Evolutionary conservation across 139 green algal species (phyloP).

Genomic region (Ettlia oleoabundans): DNA sequence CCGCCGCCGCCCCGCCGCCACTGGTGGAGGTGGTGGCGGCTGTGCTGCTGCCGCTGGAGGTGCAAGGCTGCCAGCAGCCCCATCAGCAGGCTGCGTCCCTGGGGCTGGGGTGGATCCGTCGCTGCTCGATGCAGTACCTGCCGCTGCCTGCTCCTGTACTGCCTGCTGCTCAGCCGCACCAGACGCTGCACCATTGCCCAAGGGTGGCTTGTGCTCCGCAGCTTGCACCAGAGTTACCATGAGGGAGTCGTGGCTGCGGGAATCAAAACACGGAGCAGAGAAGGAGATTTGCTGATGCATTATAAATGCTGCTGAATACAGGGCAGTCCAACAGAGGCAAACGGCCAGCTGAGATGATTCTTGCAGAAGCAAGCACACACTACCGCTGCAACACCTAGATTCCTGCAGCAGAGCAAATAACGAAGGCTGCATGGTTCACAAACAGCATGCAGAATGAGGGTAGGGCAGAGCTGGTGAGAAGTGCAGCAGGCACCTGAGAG

Average conservation of each 20-base stretch:
- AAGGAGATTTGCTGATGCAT: too few species aligned
- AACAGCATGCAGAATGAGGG: slow-evolving; percentile 21
- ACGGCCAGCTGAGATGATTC: too few species aligned
- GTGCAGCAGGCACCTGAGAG: slow-evolving; percentile 45
- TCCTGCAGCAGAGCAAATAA: too few species aligned
- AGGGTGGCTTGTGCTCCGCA: slow-evolving; percentile 15
- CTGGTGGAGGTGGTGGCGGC: background rate
- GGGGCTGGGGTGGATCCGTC: too few species aligned
- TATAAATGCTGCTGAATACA: too few species aligned
- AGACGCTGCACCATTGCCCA: too few species aligned
- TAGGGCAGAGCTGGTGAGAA: background rate
- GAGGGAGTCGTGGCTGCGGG: slow-evolving; percentile 72
- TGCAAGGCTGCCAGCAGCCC: background rate
- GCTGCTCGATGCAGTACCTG: background rate
- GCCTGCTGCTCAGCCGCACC: background rate
- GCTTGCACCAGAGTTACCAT: slow-evolving; percentile 64
- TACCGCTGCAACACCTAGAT: too few species aligned
- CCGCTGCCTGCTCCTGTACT: background rate
- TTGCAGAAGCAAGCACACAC: too few species aligned
- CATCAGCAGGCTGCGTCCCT: too few species aligned
- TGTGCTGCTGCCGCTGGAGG: slow-evolving; percentile 8
- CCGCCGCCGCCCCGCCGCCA: background rate
- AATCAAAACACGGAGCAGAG: too few species aligned
- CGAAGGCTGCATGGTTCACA: too few species aligned
- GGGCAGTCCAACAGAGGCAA: too few species aligned